Percentiles rank a stretch among this genome's conserved stretches.
Conservation (phyloP, 75 land plant species). For the Cunninghamia lanceolata region DNA sequence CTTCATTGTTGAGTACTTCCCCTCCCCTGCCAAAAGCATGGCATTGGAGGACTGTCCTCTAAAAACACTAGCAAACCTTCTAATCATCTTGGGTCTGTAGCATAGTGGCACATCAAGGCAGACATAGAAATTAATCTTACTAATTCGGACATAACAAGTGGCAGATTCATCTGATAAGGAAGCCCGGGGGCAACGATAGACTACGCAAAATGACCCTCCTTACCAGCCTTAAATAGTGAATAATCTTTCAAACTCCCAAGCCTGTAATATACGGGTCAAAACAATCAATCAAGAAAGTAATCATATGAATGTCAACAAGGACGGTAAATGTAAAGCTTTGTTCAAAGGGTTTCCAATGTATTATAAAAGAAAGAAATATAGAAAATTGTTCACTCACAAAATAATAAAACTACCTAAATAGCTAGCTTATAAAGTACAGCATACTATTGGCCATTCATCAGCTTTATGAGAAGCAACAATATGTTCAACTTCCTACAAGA, state of each 20-base stretch:
- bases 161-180: background rate
- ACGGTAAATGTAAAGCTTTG: background rate
- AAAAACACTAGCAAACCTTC: background rate
- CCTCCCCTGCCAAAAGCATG: background rate
- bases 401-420: no score
- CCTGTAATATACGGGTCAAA: background rate
- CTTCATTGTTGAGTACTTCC: background rate
- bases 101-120: background rate
- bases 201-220: background rate
- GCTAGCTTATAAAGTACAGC: no score
- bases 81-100: background rate
- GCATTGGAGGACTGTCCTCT: background rate
- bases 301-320: background rate
- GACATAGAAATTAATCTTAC: background rate
- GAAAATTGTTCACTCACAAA: no score
- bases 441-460: background rate
- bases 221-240: background rate
- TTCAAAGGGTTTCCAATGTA: background rate
- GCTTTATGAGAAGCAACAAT: no score
- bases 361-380: no score
- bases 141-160: background rate
- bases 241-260: background rate
- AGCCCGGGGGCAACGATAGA: background rate
- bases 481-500: no score
- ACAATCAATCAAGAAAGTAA: no score